Evolutionary conservation across 345 rosid genomes (phyloP), one percentile per base, ranked within the genome.

Genomic region (Raphanus sativus): DNA sequence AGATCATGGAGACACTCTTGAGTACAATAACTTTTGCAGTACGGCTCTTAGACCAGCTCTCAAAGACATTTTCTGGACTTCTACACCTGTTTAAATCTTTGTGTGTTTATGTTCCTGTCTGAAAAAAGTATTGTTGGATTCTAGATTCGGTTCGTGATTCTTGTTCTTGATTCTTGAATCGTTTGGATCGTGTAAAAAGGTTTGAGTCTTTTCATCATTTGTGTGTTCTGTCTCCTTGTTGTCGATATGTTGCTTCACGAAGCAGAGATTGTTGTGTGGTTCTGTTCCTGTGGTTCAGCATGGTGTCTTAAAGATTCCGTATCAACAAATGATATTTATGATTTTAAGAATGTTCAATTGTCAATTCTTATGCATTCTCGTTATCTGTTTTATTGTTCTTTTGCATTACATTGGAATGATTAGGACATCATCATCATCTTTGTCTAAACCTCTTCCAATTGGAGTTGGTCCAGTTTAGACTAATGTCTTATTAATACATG

Each of bases 21-120:
- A 94, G 81, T 94, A 90, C 58, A 92, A 94, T 55, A 90, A 87
- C 81, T 94, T 94, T 84, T 94, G 97, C 79, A 87, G 82, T 71
- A 82, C 91, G 61, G 91, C 90, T 75, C 88, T 92, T 28, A 85
- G 96, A 82, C 98, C 98, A 72, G 95, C 97, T 34, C 91, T 94
- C 2, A 91, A 91, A 54, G 97, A 92, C 84, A 90, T 94, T 9
- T 76, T 92, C 21, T 92, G 98, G 97, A 94, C 84, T 62, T 79
- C 90, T 2, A 81, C 89, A 0, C 75, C 86, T 32, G 91, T 82
- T 58, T 89, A 83, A 88, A 10, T 28, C 5, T 24, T 24, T 62
- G 7, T 48, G 32, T 72, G 3, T 33, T 24, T 65, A 7, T 45
- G 4, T 24, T 48, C 4, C 6, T 66, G 63, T 21, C 15, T 72